A percentile compares a stretch with the other conserved stretches of the same genome.
Evolutionary conservation across 306 rosid species (phyloP).

Genomic region (Fagus sylvatica): DNA sequence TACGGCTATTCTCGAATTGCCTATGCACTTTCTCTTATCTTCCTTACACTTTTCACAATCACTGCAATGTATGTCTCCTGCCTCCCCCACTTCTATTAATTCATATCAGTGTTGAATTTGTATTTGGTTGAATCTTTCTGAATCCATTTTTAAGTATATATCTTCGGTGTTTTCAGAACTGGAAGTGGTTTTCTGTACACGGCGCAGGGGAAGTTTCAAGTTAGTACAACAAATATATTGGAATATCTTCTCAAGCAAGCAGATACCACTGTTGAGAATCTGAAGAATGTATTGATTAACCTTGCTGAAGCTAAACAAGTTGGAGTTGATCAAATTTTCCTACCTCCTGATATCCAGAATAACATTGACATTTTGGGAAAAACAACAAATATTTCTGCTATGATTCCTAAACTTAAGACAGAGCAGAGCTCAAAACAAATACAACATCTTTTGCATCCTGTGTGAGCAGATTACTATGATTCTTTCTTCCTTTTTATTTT

Average conservation of each 20-base stretch:
- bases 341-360: slow-evolving; percentile 20
- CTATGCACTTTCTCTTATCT: slow-evolving; percentile 34
- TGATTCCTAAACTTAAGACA: slow-evolving; percentile 20
- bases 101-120: neutral
- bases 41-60: slow-evolving; percentile 37
- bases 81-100: neutral
- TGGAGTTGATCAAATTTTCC: slow-evolving; percentile 30
- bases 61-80: slow-evolving; percentile 41
- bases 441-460: slow-evolving; percentile 14
- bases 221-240: slow-evolving; percentile 26
- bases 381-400: slow-evolving; percentile 20
- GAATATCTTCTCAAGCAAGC: slow-evolving; percentile 36
- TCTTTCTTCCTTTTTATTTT: neutral
- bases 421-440: slow-evolving; percentile 20
- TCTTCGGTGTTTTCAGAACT: slow-evolving; percentile 5
- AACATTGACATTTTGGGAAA: slow-evolving; percentile 20
- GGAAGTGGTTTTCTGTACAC: slow-evolving; percentile 22
- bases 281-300: slow-evolving; percentile 31
- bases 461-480: slow-evolving; percentile 19
- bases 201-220: slow-evolving; percentile 25
- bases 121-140: neutral
- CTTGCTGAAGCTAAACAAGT: slow-evolving; percentile 37
- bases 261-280: slow-evolving; percentile 24
- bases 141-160: neutral
- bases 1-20: slow-evolving; percentile 31